Evolutionary conservation across 225 moss, liverwort and hornwort genomes (phyloP).

Genomic region (Rhytidiadelphus loreus): DNA sequence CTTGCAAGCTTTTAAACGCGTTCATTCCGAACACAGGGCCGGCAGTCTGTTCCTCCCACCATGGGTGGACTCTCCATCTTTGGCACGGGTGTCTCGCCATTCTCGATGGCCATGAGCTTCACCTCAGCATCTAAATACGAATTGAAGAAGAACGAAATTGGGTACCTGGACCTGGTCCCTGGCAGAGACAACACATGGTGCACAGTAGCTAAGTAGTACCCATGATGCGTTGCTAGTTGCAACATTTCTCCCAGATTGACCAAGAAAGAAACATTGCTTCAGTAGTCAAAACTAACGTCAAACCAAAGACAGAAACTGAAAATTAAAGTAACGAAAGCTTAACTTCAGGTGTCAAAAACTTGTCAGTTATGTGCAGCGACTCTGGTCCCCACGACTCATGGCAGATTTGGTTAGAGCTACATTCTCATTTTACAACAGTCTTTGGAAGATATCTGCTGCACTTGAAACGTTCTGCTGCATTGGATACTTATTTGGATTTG

Average conservation of each 20-base stretch:
- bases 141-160: slow-evolving; percentile 62
- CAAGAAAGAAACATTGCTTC: background rate
- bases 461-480: too few species aligned
- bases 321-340: background rate
- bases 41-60: slow-evolving; percentile 23
- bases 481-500: too few species aligned
- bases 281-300: background rate
- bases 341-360: background rate
- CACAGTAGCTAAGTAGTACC: slow-evolving; percentile 54
- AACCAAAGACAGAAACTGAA: background rate
- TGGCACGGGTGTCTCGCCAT: background rate
- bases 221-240: slow-evolving; percentile 47
- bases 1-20: slow-evolving; percentile 25
- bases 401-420: background rate
- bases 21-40: slow-evolving; percentile 17
- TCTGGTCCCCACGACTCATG: background rate
- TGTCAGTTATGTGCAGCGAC: background rate
- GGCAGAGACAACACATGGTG: slow-evolving; percentile 39
- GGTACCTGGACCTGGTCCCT: slow-evolving; percentile 33
- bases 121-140: slow-evolving; percentile 42
- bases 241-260: slow-evolving; percentile 60
- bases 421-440: background rate
- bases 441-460: background rate
- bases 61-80: slow-evolving; percentile 13
- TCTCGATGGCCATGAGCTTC: slow-evolving; percentile 3